Conservation (phyloP, 2,329 filamentous ascomycete species). For the Ceratocystis ficicola region DNA sequence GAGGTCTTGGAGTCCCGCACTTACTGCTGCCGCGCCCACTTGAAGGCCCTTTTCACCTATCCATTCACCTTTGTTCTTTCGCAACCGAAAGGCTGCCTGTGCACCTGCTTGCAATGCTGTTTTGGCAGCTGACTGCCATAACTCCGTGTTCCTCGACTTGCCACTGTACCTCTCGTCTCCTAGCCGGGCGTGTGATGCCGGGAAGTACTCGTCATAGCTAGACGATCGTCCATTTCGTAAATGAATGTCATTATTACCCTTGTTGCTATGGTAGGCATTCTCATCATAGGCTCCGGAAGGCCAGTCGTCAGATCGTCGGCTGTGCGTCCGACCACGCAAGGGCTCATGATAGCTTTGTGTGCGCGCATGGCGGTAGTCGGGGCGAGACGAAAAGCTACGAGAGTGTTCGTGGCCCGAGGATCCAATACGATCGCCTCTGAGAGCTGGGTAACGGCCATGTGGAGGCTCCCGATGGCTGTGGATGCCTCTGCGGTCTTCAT, state of each 20-base stretch:
- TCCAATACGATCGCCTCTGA: not conserved
- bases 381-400: constrained; percentile 2
- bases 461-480: not conserved
- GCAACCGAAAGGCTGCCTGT: constrained; percentile 37
- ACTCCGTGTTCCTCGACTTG: constrained; percentile 16
- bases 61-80: constrained; percentile 37
- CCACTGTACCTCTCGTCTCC: not conserved
- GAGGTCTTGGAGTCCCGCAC: constrained; percentile 38
- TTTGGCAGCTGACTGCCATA: constrained; percentile 33
- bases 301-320: constrained; percentile 11
- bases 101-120: constrained; percentile 39
- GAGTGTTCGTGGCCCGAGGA: constrained; percentile 13
- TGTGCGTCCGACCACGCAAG: constrained; percentile 13
- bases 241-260: not conserved
- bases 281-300: not conserved
- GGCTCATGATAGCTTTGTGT: constrained; percentile 18
- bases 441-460: not conserved
- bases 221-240: constrained; percentile 5
- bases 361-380: constrained; percentile 17
- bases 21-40: constrained; percentile 38
- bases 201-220: constrained; percentile 17
- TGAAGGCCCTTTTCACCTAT: constrained; percentile 38
- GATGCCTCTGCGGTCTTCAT: not conserved
- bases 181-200: not conserved
- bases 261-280: constrained; percentile 16